phyloP scores from a whole-genome alignment of 306 rosid genomes.

The Begonia fuchsioides region DNA sequence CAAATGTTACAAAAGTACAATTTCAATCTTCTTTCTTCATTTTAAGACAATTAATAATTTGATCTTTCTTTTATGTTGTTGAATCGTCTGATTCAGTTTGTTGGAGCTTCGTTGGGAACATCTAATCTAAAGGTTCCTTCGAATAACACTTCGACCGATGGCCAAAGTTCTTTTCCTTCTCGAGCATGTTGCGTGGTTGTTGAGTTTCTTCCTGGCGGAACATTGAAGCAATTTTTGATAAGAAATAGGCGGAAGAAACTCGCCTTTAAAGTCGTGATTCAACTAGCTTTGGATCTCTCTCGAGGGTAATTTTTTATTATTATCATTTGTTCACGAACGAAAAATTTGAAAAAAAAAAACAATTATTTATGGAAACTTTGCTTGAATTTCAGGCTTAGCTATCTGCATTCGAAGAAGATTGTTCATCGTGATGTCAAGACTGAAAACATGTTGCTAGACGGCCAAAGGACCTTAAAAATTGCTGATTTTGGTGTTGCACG shows the following conservation, averaged over 20 bases:
- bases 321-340: neutral
- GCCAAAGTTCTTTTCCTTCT: slow-evolving; percentile 24
- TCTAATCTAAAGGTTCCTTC: slow-evolving; percentile 48
- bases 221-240: slow-evolving; percentile 38
- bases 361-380: slow-evolving; percentile 1
- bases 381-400: slow-evolving; percentile 34
- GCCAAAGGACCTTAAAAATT: slow-evolving; percentile 25
- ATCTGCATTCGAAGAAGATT: slow-evolving; percentile 53
- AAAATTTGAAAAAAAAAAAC: too few relatives aligned
- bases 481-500: slow-evolving; percentile 79
- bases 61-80: neutral
- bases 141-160: slow-evolving; percentile 25
- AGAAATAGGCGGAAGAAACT: slow-evolving; percentile 40
- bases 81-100: slow-evolving; percentile 32
- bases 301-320: slow-evolving; percentile 29
- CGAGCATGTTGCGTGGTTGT: slow-evolving; percentile 66
- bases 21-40: slow-evolving; percentile 8
- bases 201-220: slow-evolving; percentile 46
- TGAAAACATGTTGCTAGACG: slow-evolving; percentile 48
- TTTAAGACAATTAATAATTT: neutral
- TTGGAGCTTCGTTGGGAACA: slow-evolving; percentile 67
- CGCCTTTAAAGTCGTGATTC: slow-evolving; percentile 37
- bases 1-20: slow-evolving; percentile 75
- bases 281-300: slow-evolving; percentile 50
- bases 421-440: slow-evolving; percentile 67